Percentiles rank a stretch among this genome's conserved stretches.
Evolutionary conservation across 2,329 filamentous ascomycete species (phyloP).

Genomic region (Colletotrichum magnum): DNA sequence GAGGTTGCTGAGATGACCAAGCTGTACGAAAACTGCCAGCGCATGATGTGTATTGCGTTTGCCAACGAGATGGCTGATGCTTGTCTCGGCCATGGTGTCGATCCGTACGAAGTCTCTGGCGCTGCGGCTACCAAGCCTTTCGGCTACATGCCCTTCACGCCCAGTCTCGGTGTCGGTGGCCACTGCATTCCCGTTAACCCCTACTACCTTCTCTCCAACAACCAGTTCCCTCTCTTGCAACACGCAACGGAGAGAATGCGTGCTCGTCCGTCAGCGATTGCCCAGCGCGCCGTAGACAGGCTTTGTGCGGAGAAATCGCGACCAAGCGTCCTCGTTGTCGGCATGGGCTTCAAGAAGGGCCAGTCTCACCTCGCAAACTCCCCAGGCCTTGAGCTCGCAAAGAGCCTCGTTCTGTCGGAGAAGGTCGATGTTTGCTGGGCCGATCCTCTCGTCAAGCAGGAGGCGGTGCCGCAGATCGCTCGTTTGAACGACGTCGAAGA

Average conservation of each 20-base stretch:
- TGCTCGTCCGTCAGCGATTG: conserved; percentile 57
- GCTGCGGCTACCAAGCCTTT: conserved; percentile 68
- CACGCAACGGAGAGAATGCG: conserved; percentile 60
- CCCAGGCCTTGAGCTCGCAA: conserved; percentile 59
- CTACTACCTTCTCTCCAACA: conserved; percentile 65
- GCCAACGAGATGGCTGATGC: conserved; percentile 71
- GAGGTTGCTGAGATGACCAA: conserved; percentile 73
- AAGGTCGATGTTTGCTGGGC: conserved; percentile 59
- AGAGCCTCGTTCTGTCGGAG: conserved; percentile 51
- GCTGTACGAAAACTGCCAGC: conserved; percentile 71
- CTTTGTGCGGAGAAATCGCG: conserved; percentile 44
- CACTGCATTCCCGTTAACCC: conserved; percentile 72
- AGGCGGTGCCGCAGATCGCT: conserved; percentile 55
- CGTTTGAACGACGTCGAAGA: conserved; percentile 51
- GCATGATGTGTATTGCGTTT: conserved; percentile 68
- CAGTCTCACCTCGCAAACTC: conserved; percentile 64
- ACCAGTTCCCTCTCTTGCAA: conserved; percentile 61
- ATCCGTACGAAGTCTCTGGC: conserved; percentile 64
- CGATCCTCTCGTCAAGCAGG: conserved; percentile 60
- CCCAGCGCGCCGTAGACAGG: conserved; percentile 51
- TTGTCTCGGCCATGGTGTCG: conserved; percentile 59
- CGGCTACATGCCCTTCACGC: conserved; percentile 63
- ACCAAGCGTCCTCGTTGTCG: conserved; percentile 59
- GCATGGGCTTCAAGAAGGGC: conserved; percentile 65
- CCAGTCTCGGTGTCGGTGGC: conserved; percentile 66